Evolutionary conservation across 2,329 filamentous ascomycete genomes (phyloP), one percentile per base, ranked within the genome.

Genomic region (Cordyceps farinosa): DNA sequence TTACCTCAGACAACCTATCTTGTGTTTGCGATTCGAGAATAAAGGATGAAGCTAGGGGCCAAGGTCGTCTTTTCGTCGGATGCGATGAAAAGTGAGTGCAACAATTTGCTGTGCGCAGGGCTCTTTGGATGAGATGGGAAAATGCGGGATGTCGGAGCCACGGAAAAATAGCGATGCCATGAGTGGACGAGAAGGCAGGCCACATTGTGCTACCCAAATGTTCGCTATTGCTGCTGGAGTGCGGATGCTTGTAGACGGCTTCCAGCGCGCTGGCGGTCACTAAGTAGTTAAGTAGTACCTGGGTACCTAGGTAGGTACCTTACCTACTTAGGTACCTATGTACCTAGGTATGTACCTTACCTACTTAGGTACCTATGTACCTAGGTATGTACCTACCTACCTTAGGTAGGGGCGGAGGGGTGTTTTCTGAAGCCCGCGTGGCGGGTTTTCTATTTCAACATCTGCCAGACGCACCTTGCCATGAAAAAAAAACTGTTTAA

Each of bases 1-100:
- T 73, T 69, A 72, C 72, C 72, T 74, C 70, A 67, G 70, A 70
- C 67, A 65, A 27, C 22, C 3, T 44, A 34, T 52, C 47, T 36
- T 36, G 15, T 11, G 51, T 27, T 29, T 50, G 42, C 15, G 22
- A 48, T 27, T 51, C 34, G 10, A n/a, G 22, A 38, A 50, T 29
- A 30, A 32, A 9, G 36, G 57, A 52, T 60, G 57, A 32, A 60
- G 44, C 10, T n/a, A 8, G 22, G n/a, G 9, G 45, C 17, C 29
- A 51, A 22, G 5, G 56, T 15, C 6, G 45, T 40, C 22, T 51
- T 47, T 38, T 51, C 7, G 45, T 51, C 51, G 57, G 27, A 44
- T 51, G 51, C 67, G 70, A 70, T 72, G 70, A 55, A 42, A 30
- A 54, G 40, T 53, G 59, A 54, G 38, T 47, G 52, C 32, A 32